Percentiles rank a stretch among this genome's conserved stretches.
These are phyloP conservation scores for Senna siamea DNA, from an alignment of 306 rosid species.

Conservation along the genomic window DNA sequence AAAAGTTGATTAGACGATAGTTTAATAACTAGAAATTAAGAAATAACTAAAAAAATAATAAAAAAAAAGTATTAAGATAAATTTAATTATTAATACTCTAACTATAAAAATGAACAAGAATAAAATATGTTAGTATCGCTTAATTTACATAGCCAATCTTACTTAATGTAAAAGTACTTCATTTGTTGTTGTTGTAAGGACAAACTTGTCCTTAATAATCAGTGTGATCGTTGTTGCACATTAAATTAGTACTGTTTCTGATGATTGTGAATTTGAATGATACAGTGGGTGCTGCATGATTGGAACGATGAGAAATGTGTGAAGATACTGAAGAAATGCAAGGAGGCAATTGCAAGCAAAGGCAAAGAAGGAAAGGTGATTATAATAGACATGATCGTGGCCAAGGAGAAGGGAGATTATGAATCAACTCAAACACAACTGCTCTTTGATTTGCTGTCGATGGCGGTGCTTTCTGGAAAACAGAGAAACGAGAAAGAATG, in stretches of 20 bases:
- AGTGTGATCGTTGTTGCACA: neutral
- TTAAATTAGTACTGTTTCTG: no score
- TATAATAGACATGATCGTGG: constrained; percentile 43
- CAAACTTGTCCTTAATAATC: no score
- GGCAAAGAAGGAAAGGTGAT: constrained; percentile 41
- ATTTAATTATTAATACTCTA: no score
- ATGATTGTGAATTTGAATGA: neutral
- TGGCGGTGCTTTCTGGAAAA: constrained; percentile 29
- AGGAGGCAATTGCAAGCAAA: constrained; percentile 45
- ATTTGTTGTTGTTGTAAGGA: no score
- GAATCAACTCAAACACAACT: constrained; percentile 35
- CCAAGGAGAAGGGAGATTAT: constrained; percentile 23
- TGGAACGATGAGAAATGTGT: constrained; percentile 57
- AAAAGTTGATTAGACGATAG: no score
- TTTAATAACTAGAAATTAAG: no score
- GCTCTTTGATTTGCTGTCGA: constrained; percentile 38
- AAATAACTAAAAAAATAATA: no score
- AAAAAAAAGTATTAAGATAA: no score
- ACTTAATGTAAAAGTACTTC: no score
- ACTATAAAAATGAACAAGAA: no score
- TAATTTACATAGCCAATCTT: no score
- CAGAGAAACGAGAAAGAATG: constrained; percentile 48
- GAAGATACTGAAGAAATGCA: constrained; percentile 53
- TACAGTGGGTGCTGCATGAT: constrained; percentile 52
- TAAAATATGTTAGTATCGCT: no score